phyloP scores from a whole-genome alignment of 345 rosid species.

The Turnera subulata region DNA sequence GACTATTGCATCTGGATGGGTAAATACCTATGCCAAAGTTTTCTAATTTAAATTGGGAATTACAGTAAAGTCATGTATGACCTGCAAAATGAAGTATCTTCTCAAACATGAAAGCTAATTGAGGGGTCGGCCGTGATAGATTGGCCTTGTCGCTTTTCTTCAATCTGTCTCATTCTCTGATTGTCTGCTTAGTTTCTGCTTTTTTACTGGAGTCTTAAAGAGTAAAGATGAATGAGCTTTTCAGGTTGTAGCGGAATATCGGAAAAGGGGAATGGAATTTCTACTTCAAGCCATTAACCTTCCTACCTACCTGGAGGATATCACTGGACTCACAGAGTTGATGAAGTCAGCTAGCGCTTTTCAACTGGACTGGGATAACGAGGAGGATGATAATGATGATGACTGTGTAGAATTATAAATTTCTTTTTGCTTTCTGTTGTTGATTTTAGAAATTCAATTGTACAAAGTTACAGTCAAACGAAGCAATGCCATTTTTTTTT shows the following conservation, averaged over 20 bases:
- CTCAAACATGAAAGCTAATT: too few species aligned
- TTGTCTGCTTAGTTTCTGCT: too few species aligned
- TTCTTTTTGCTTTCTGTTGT: neutral
- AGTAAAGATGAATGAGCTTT: slow-evolving; percentile 3
- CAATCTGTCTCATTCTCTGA: too few species aligned
- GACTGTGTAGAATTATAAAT: slow-evolving; percentile 37
- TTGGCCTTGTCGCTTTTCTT: too few species aligned
- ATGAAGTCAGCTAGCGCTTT: slow-evolving; percentile 66
- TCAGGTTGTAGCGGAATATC: slow-evolving; percentile 77
- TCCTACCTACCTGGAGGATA: slow-evolving; percentile 91
- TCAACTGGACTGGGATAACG: slow-evolving; percentile 69
- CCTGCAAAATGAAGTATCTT: too few species aligned
- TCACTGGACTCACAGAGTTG: slow-evolving; percentile 84
- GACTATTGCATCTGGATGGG: too few species aligned
- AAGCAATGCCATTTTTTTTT: slow-evolving; percentile 4
- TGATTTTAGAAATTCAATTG: slow-evolving; percentile 10
- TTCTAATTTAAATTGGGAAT: too few species aligned
- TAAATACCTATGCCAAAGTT: too few species aligned
- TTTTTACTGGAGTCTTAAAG: too few species aligned
- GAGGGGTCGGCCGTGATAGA: too few species aligned
- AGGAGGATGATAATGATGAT: slow-evolving; percentile 30
- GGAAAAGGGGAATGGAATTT: slow-evolving; percentile 60
- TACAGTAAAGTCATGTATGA: too few species aligned
- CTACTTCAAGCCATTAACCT: slow-evolving; percentile 81
- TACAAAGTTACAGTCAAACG: neutral